Conservation (phyloP, 371 early-diverging fungal species). For the Mortierella sp. region DNA sequence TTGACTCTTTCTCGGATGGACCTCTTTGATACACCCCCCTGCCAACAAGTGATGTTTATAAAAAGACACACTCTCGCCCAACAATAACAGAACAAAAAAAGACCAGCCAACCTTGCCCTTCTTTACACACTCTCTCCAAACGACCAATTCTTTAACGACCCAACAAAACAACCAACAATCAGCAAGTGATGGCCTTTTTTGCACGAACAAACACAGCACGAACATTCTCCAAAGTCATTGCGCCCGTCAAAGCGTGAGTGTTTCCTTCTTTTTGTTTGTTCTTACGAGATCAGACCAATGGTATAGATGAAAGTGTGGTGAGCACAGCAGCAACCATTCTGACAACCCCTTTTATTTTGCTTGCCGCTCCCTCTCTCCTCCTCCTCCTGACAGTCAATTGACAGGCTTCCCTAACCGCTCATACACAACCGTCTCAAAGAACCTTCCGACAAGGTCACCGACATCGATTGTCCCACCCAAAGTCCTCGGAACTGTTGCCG, state of each 20-base stretch:
- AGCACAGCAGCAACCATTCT: neutral
- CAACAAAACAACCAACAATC: neutral
- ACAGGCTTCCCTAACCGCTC: conserved; percentile 9
- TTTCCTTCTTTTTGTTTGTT: neutral
- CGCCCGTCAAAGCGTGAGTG: conserved; percentile 1
- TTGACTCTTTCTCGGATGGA: conserved; percentile 1
- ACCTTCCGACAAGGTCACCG: neutral
- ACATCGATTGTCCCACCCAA: conserved; percentile 5
- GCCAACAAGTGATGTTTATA: neutral
- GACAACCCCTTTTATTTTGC: neutral
- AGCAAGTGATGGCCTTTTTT: conserved; percentile 11
- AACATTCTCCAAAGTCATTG: conserved; percentile 6
- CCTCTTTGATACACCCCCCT: neutral
- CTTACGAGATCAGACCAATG: too few relatives aligned
- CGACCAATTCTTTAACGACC: neutral
- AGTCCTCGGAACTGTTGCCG: conserved; percentile 13
- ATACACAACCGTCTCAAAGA: conserved; percentile 9
- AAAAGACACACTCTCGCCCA: neutral
- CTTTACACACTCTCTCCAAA: neutral
- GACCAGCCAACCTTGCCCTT: neutral
- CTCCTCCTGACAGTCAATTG: neutral
- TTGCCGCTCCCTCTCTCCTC: neutral
- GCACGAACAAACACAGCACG: conserved; percentile 10
- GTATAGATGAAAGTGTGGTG: too few relatives aligned
- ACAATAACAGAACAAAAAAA: neutral